Conservation (phyloP, 106 monocot genomes). For the Vanilla planifolia region DNA sequence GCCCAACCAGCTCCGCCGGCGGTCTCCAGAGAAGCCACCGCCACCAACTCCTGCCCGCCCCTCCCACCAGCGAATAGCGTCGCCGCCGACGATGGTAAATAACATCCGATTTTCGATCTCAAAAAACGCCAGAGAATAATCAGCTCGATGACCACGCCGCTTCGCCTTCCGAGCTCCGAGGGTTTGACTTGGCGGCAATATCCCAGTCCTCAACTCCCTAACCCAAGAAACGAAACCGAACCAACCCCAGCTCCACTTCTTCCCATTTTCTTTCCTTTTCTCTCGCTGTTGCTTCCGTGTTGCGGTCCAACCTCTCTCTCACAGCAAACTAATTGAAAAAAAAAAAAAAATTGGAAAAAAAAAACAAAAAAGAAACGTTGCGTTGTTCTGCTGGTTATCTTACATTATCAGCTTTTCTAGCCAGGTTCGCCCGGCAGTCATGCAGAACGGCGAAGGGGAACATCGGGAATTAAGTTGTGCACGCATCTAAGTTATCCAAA, state of each 20-base stretch:
- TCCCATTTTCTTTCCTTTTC: neutral
- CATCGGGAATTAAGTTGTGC: too few species aligned
- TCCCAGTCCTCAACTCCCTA: conserved; percentile 2
- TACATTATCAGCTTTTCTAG: too few species aligned
- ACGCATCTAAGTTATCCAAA: too few species aligned
- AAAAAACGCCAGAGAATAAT: conserved; percentile 7
- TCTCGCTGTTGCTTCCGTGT: conserved; percentile 22
- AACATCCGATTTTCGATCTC: conserved; percentile 42
- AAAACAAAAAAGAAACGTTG: too few species aligned
- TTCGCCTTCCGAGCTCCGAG: conserved; percentile 1
- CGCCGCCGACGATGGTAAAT: conserved; percentile 27
- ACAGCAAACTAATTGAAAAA: neutral
- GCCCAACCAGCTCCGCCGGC: neutral
- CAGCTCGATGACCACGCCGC: conserved; percentile 6
- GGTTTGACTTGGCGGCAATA: conserved; percentile 6
- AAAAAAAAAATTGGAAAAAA: too few species aligned
- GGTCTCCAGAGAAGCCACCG: neutral
- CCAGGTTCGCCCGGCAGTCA: too few species aligned
- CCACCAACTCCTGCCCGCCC: conserved; percentile 10
- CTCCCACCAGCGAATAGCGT: conserved; percentile 23
- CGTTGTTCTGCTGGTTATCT: too few species aligned
- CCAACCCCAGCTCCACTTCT: conserved; percentile 12
- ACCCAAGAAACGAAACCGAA: conserved; percentile 3
- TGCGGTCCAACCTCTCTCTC: neutral
- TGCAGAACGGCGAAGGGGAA: too few species aligned